Base-by-base conservation (phyloP, 2,329 filamentous ascomycete genomes). In the Thelonectria blattea region DNA sequence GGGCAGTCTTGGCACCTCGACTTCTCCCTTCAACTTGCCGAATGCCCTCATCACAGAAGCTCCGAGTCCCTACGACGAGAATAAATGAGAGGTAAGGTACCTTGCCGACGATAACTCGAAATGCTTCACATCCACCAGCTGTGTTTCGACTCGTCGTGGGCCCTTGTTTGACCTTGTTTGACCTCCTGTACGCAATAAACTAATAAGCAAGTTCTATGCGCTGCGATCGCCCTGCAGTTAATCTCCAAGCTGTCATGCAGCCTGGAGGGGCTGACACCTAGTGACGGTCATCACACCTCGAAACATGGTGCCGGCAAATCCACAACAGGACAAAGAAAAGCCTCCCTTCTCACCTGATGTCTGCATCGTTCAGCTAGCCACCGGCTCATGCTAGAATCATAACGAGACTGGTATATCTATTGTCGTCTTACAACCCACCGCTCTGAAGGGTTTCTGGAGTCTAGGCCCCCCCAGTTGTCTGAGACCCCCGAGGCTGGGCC, bases 131-230 rank as follows among this genome's bases (percentile, higher is more conserved):
- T 37, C 34, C 15, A 12, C 34, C 41, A 46, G 11, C 20, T 24
- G 20, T 43, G 17, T 43, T 43, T 17, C 10, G 9, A 43, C 17
- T 11, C 18, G 46, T n/a, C n/a, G 20, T 27, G 37, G 45, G 24
- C 8, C 46, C 45, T 46, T 34, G 53, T 56, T 56, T 56, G 34
- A 37, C 46, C 45, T 46, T 34, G 53, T 56, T 56, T 56, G 34
- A 46, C 30, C 34, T 56, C 27, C 32, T 50, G 45, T 34, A 32
- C 32, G 24, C 53, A 50, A 56, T 56, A 56, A 49, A 50, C 53
- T 56, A 56, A 45, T 15, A 20, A 41, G n/a, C 17, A 42, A 14
- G 18, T 46, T 7, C 52, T 49, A 49, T 30, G 46, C 46, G 49
- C 37, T 37, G 17, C n/a, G 42, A 46, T 46, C 20, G 39, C 34